A percentile compares a stretch with the other conserved stretches of the same genome.
Conservation (phyloP, 108 stramenopile species). For the Nitzschia sp. region DNA sequence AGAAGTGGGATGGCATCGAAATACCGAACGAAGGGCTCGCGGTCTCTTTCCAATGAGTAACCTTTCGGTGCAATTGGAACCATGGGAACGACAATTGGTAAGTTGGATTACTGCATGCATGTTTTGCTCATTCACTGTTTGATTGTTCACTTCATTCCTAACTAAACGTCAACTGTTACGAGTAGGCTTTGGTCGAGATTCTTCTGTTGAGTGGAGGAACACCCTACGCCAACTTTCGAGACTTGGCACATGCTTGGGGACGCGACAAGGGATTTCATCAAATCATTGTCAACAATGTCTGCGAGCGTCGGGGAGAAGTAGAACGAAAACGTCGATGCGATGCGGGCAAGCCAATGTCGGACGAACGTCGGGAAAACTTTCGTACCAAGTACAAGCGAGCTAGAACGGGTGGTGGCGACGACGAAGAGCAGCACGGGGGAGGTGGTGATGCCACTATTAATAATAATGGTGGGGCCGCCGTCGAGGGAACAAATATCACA, state of each 20-base stretch:
- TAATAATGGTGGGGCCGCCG: no score
- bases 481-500: no score
- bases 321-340: conserved; percentile 67
- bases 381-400: conserved; percentile 17
- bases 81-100: conserved; percentile 74
- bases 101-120: background rate
- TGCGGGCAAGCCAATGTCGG: conserved; percentile 40
- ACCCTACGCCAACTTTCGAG: conserved; percentile 47
- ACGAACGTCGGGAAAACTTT: conserved; percentile 7
- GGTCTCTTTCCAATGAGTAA: conserved; percentile 49
- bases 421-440: no score
- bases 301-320: conserved; percentile 68
- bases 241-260: conserved; percentile 76
- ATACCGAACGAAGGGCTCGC: conserved; percentile 66
- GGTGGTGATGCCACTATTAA: no score
- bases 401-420: background rate
- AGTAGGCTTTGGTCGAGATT: conserved; percentile 49
- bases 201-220: conserved; percentile 53
- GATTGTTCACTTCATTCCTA: no score
- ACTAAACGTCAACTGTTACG: conserved; percentile 14
- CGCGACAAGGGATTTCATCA: conserved; percentile 62
- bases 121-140: no score
- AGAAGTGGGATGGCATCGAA: conserved; percentile 73
- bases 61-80: conserved; percentile 51
- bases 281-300: conserved; percentile 39